These are phyloP conservation scores for Claviceps sp. DNA, from an alignment of 2,329 filamentous ascomycete genomes.

Conservation along the genomic window DNA sequence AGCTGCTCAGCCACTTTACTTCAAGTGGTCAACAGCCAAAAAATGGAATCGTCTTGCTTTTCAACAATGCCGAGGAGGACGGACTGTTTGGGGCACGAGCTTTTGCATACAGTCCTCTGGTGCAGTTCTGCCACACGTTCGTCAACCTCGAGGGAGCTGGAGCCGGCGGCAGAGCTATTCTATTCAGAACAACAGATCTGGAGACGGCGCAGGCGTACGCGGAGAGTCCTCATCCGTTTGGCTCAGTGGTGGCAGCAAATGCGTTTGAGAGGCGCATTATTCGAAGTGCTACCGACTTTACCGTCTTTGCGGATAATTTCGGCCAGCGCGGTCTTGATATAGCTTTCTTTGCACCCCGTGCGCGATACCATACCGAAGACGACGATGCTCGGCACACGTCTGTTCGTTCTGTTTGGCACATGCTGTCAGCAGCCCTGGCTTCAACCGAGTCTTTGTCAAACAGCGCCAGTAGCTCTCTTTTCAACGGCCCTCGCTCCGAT, in stretches of 20 bases:
- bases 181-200: slow-evolving; percentile 80
- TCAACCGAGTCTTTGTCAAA: slow-evolving; percentile 60
- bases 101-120: slow-evolving; percentile 71
- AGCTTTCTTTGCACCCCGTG: slow-evolving; percentile 76
- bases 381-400: slow-evolving; percentile 74
- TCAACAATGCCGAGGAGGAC: slow-evolving; percentile 96
- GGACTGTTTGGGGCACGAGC: slow-evolving; percentile 76
- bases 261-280: slow-evolving; percentile 71
- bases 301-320: slow-evolving; percentile 62
- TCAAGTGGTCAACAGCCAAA: slow-evolving; percentile 56
- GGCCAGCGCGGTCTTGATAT: slow-evolving; percentile 83
- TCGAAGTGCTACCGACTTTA: slow-evolving; percentile 79
- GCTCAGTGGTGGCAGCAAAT: slow-evolving; percentile 68
- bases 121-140: slow-evolving; percentile 72
- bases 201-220: slow-evolving; percentile 73
- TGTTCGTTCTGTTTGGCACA: slow-evolving; percentile 70
- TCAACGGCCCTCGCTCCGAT: slow-evolving; percentile 45
- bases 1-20: slow-evolving; percentile 79
- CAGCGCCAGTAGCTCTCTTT: slow-evolving; percentile 47
- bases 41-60: slow-evolving; percentile 66
- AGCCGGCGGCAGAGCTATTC: slow-evolving; percentile 71
- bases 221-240: slow-evolving; percentile 62
- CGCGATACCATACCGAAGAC: slow-evolving; percentile 81
- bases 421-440: slow-evolving; percentile 72
- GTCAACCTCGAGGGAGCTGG: slow-evolving; percentile 92